Evolutionary conservation across 1,139 yeast genomes (phyloP), one percentile per base, ranked within the genome.

Genomic region (Pichia sp.): DNA sequence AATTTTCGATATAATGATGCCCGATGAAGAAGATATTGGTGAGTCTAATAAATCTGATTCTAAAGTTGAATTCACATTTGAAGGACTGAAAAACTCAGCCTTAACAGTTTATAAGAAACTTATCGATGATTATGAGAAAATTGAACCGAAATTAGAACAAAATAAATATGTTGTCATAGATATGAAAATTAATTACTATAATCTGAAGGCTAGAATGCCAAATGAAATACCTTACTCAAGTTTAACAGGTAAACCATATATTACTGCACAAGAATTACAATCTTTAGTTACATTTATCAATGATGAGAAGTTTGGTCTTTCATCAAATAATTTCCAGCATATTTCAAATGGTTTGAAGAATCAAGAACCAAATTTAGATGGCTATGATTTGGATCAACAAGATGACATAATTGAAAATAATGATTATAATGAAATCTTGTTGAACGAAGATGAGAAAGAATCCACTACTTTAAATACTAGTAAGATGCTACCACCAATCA

Each of bases 1-100:
- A 3, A 64, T 71, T 14, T 84, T 85, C 2, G 91, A 83, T 60
- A 73, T 83, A 20, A 76, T 79, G 68, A 65, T 82, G 35, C 89
- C 91, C 1, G 63, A 62, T 21, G 67, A 64, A 17, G 63, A 61
- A 3, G 58, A 56, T 3, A 38, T 34, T 19, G 44, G 39, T 14
- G 9, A 10, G 7, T 9, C 3, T 30, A 11, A 33, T 12, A 34
- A 31, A n/a, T 18, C 26, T 14, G 38, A 38, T 25, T 35, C 35
- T n/a, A 35, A 35, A 23, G 38, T 38, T 20, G 43, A 44, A 25
- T 39, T 42, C 28, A 39, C 45, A 17, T 15, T 44, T 14, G 42
- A 43, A 5, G 36, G 38, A 5, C 14, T 48, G 8, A 40, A 48
- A 31, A 36, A 38, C 15, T 15, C 38, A 12, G 20, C 28, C 15